Evolutionary conservation across 1,284 basidiomycete genomes (phyloP).

Genomic region (Cutaneotrichosporon mucoides): DNA sequence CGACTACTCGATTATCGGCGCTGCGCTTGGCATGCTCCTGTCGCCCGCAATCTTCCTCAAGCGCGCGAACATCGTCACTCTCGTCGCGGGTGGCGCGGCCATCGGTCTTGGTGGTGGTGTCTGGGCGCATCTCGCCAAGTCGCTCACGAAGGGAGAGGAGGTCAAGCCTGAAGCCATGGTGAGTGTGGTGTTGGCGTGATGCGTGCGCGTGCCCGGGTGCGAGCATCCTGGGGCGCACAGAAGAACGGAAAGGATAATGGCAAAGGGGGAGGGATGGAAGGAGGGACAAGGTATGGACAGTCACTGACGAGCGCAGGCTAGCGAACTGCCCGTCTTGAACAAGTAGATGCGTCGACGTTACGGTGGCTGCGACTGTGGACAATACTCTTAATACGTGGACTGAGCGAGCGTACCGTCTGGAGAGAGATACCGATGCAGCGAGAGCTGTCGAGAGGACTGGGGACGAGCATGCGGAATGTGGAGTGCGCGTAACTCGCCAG

Average conservation of each 20-base stretch:
- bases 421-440: no score
- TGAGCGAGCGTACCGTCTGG: neutral
- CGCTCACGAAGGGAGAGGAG: conserved; percentile 31
- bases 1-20: conserved; percentile 47
- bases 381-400: neutral
- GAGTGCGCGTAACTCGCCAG: no score
- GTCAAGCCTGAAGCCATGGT: conserved; percentile 42
- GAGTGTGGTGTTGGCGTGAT: conserved; percentile 6
- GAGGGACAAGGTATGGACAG: no score
- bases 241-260: no score
- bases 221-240: no score
- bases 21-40: conserved; percentile 37
- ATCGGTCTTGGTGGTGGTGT: conserved; percentile 44
- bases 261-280: no score
- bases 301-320: neutral
- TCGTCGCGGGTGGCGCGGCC: conserved; percentile 41
- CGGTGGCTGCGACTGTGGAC: neutral
- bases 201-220: no score
- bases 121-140: conserved; percentile 35
- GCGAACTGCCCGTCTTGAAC: conserved; percentile 1
- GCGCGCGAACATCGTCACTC: conserved; percentile 32
- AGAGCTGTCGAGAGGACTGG: no score
- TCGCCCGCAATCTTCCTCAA: conserved; percentile 42
- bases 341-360: neutral
- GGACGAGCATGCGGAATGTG: no score